Base-by-base conservation (phyloP, 2,329 filamentous ascomycete species). In the Botrytis porri region DNA sequence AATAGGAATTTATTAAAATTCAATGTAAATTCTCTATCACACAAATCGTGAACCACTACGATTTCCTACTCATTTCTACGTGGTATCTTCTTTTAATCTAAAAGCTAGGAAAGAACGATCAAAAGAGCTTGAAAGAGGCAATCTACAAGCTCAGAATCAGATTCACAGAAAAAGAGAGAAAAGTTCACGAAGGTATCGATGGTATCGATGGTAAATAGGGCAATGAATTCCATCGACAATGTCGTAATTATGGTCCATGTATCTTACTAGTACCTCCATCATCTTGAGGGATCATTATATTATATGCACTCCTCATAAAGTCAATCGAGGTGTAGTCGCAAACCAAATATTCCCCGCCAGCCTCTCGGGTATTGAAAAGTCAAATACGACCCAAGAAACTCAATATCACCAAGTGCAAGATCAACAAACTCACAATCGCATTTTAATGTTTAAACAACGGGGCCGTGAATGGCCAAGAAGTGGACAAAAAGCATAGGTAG, bases 101-200 rank as follows among this genome's bases (percentile, higher is more conserved):
- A 14, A 22, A 22, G 48, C 22, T 48, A 4, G 9, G 22, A 25
- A 48, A 51, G 25, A 14, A n/a, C 4, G 48, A 51, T 6, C 10
- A 25, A n/a, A n/a, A 51, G 25, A 25, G 4, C 25, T n/a, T 51
- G 25, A 10, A 14, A 14, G 25, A 51, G 1, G 48, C 10, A 51
- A 14, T 14, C 48, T 51, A n/a, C 25, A 51, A 51, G 10, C 48
- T 51, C 25, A n/a, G 48, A 51, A 10, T 9, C 6, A n/a, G 4
- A 1, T 14, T n/a, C 22, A 48, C 22, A 4, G 22, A 25, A 25
- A 12, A 3, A 25, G 4, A 25, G 4, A 14, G 4, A n/a, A n/a
- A 2, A 1, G 10, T 7, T 2, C 1, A 14, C 22, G 39, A 3
- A 2, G n/a, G n/a, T n/a, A n/a, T n/a, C n/a, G 7, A 22, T 45